Conservation (phyloP, 768 basidiomycete genomes). For the Favolaschia claudopus region DNA sequence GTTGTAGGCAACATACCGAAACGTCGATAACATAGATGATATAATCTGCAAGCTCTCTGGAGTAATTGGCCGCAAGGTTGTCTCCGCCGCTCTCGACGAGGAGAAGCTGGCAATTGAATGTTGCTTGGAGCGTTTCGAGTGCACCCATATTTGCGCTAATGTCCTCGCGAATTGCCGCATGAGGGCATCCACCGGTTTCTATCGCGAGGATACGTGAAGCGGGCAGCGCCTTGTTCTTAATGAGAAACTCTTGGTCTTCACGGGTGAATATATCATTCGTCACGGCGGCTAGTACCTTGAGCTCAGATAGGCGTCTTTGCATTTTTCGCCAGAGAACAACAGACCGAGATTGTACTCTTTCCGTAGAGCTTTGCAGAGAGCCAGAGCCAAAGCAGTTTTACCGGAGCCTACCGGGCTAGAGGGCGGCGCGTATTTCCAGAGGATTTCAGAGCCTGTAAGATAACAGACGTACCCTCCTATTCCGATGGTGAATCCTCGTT, state of each 20-base stretch:
- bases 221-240: slow-evolving; percentile 89
- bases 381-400: slow-evolving; percentile 93
- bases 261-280: slow-evolving; percentile 99
- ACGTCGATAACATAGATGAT: slow-evolving; percentile 95
- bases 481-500: slow-evolving; percentile 96
- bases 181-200: slow-evolving; percentile 97
- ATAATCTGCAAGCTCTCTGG: slow-evolving; percentile 95
- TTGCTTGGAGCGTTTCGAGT: slow-evolving; percentile 91
- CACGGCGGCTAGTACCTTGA: slow-evolving; percentile 71
- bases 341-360: slow-evolving; percentile 90
- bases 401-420: slow-evolving; percentile 99
- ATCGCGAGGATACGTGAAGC: slow-evolving; percentile 90
- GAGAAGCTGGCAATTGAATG: slow-evolving; percentile 88
- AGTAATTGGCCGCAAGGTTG: slow-evolving; percentile 97
- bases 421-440: neutral
- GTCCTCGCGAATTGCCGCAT: slow-evolving; percentile 98
- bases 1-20: slow-evolving; percentile 55
- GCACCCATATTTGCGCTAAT: slow-evolving; percentile 98
- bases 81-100: slow-evolving; percentile 98
- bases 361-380: slow-evolving; percentile 83
- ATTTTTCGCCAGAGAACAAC: slow-evolving; percentile 34
- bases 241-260: slow-evolving; percentile 97
- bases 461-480: slow-evolving; percentile 85
- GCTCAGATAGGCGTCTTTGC: slow-evolving; percentile 13
- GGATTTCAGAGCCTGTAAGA: neutral